Evolutionary conservation across 2,329 filamentous ascomycete genomes (phyloP).

Genomic region (Aureobasidium sp.): DNA sequence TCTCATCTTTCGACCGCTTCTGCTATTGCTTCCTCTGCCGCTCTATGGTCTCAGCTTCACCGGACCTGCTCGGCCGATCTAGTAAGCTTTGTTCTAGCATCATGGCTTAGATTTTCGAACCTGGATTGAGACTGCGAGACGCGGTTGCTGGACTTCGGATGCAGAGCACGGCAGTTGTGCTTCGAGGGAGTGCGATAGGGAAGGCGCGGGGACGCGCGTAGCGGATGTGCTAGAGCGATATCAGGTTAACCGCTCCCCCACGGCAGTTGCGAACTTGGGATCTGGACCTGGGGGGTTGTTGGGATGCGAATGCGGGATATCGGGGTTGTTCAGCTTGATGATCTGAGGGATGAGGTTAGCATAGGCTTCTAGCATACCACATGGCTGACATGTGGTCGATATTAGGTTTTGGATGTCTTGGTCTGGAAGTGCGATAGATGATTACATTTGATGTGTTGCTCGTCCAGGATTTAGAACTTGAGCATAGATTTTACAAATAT

Average conservation of each 20-base stretch:
- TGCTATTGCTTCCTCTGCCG: background rate
- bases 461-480: no score
- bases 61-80: background rate
- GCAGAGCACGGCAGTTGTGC: conserved; percentile 8
- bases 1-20: background rate
- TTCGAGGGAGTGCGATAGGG: background rate
- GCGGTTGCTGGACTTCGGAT: background rate
- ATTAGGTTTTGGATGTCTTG: background rate
- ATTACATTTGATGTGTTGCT: no score
- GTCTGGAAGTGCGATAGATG: no score
- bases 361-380: background rate
- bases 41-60: background rate
- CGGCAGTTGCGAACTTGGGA: background rate
- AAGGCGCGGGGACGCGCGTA: background rate
- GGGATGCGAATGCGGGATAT: background rate
- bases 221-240: background rate
- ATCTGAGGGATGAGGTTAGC: background rate
- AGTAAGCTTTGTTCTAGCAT: background rate
- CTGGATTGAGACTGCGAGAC: background rate
- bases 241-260: background rate
- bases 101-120: background rate
- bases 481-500: no score
- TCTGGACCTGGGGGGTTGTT: background rate
- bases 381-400: background rate
- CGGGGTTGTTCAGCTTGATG: background rate